These are phyloP conservation scores for Porphyra umbilicalis DNA, from an alignment of 31 red algal genomes.

Conservation along the genomic window DNA sequence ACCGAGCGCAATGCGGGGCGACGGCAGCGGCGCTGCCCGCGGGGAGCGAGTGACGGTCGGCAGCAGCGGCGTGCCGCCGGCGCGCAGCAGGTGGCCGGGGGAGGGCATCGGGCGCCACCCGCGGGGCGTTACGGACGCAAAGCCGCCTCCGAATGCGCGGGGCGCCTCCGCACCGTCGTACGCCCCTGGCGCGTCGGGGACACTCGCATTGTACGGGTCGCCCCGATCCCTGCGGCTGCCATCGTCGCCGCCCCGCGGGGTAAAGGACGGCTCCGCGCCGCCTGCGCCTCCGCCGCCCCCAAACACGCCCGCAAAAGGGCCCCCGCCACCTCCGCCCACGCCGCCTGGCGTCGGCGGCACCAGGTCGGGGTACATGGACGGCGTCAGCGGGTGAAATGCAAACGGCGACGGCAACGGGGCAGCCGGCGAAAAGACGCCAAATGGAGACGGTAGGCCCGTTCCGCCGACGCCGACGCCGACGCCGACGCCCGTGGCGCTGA, in stretches of 20 bases:
- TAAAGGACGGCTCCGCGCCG: too few species aligned
- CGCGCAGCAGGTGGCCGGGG: neutral
- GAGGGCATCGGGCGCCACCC: neutral
- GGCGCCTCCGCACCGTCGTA: neutral
- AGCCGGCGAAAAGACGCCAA: neutral
- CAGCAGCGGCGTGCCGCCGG: neutral
- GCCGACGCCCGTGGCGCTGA: too few species aligned
- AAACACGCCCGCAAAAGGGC: neutral
- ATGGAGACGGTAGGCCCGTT: neutral
- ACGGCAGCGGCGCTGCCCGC: neutral
- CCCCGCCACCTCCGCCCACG: neutral
- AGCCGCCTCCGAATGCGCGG: neutral
- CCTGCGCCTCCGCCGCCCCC: neutral
- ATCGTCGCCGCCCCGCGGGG: too few species aligned
- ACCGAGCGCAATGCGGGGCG: neutral
- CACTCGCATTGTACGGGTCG: too few species aligned
- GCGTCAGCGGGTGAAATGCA: neutral
- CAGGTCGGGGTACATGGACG: neutral
- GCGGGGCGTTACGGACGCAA: neutral
- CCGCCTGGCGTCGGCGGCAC: neutral
- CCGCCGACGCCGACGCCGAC: neutral
- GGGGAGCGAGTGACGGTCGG: neutral
- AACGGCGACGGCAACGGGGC: neutral
- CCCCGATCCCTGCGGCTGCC: too few species aligned
- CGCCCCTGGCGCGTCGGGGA: too few species aligned